Conservation (phyloP, 495 filamentous ascomycete genomes). For the Penicillium soppii region DNA sequence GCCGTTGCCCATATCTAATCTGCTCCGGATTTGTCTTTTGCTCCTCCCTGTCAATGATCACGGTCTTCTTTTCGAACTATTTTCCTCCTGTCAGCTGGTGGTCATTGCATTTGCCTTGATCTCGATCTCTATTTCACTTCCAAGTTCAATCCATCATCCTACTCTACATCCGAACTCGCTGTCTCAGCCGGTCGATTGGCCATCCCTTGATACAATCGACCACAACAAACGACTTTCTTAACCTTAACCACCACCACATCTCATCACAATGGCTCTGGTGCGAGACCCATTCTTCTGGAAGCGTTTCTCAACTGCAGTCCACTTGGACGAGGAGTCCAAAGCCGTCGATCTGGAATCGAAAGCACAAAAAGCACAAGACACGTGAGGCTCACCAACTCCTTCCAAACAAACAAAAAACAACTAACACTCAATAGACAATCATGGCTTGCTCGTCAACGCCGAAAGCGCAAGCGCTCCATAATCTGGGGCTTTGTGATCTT, state of each 20-base stretch:
- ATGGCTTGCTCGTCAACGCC: conserved; percentile 36
- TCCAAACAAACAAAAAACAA: background rate
- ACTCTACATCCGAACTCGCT: background rate
- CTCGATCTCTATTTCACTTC: background rate
- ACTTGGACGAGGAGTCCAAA: conserved; percentile 43
- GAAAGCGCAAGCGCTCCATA: conserved; percentile 32
- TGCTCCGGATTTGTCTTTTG: background rate
- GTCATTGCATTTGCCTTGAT: too few relatives aligned
- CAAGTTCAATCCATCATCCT: background rate
- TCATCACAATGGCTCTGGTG: conserved; percentile 40
- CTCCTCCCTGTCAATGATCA: background rate
- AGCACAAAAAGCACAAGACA: conserved; percentile 13
- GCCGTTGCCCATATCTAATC: conserved; percentile 4
- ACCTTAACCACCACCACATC: background rate
- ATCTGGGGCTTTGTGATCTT: conserved; percentile 37
- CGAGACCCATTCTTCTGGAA: conserved; percentile 64
- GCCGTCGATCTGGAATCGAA: conserved; percentile 12
- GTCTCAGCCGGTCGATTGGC: background rate
- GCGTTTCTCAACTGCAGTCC: conserved; percentile 60
- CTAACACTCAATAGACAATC: conserved; percentile 15
- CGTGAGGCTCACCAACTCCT: conserved; percentile 1
- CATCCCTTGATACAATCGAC: conserved; percentile 3
- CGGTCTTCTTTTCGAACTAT: too few relatives aligned
- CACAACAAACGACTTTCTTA: background rate
- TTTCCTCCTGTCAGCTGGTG: background rate